A percentile compares a stretch with the other conserved stretches of the same genome.
phyloP scores from a whole-genome alignment of 179 eudicot species.

The Vitellaria paradoxa region DNA sequence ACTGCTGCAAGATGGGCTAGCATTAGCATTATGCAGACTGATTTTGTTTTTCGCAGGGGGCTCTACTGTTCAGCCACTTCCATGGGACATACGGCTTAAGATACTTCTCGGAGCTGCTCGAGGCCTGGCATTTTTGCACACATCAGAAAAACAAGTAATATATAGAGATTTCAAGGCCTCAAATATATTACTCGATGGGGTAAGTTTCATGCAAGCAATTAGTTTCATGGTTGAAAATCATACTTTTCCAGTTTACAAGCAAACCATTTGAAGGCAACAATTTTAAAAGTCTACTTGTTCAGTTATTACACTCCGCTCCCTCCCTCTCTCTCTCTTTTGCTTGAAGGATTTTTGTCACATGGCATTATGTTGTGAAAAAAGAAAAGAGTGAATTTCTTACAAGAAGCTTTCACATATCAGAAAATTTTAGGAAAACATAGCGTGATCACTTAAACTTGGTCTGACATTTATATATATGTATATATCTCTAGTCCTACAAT shows the following conservation, averaged over 20 bases:
- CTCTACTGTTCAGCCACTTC: conserved; percentile 36
- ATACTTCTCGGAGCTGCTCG: conserved; percentile 65
- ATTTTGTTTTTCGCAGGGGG: conserved; percentile 30
- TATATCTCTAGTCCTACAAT: conserved; percentile 69
- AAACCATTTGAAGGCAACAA: background rate
- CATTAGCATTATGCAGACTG: background rate
- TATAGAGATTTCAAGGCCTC: conserved; percentile 74
- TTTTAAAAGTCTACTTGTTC: background rate
- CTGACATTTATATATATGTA: too few species aligned
- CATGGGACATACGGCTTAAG: conserved; percentile 63
- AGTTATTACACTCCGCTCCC: too few species aligned
- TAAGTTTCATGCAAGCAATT: conserved; percentile 12
- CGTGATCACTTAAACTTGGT: background rate
- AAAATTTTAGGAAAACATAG: conserved; percentile 27
- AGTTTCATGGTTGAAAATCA: conserved; percentile 3
- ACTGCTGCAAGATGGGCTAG: background rate
- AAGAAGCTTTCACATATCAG: conserved; percentile 35
- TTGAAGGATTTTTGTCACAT: background rate
- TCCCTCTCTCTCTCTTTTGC: background rate
- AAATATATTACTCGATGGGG: conserved; percentile 56
- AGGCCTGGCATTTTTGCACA: conserved; percentile 64
- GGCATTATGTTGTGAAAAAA: background rate
- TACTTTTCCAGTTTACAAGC: background rate
- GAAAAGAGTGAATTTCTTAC: background rate
- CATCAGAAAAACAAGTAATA: conserved; percentile 54